A percentile compares a stretch with the other conserved stretches of the same genome.
These are phyloP conservation scores for Postia placenta DNA, from an alignment of 768 basidiomycete genomes.

Conservation along the genomic window DNA sequence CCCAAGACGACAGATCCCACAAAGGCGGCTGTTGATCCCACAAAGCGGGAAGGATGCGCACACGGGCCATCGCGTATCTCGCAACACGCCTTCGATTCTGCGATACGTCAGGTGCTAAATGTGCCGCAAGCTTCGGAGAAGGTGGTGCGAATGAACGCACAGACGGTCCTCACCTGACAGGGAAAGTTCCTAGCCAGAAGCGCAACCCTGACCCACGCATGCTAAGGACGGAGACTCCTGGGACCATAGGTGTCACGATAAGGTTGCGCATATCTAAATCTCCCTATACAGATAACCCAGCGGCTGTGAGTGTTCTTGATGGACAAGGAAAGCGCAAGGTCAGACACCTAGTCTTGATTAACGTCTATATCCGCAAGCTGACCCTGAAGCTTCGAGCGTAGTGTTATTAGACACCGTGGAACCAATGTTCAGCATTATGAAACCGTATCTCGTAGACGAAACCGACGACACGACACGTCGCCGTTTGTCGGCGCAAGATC, in stretches of 20 bases:
- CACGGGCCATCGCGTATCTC: neutral
- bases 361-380: too few species aligned
- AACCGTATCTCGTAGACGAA: too few species aligned
- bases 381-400: too few species aligned
- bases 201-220: neutral
- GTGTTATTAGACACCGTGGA: too few species aligned
- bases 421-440: too few species aligned
- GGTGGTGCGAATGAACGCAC: neutral
- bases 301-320: neutral
- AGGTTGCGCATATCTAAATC: neutral
- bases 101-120: neutral
- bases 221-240: neutral
- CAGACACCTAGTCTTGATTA: too few species aligned
- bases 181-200: neutral
- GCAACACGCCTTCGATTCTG: neutral
- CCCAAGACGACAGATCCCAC: neutral
- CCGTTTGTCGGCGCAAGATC: too few species aligned
- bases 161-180: neutral
- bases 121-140: constrained; percentile 1
- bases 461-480: too few species aligned
- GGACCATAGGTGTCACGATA: neutral
- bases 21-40: neutral
- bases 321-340: neutral
- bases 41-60: neutral
- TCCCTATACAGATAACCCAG: neutral